Evolutionary conservation across 2,329 filamentous ascomycete species (phyloP), one percentile per base, ranked within the genome.

Genomic region (Rhinocladiella mackenziei): DNA sequence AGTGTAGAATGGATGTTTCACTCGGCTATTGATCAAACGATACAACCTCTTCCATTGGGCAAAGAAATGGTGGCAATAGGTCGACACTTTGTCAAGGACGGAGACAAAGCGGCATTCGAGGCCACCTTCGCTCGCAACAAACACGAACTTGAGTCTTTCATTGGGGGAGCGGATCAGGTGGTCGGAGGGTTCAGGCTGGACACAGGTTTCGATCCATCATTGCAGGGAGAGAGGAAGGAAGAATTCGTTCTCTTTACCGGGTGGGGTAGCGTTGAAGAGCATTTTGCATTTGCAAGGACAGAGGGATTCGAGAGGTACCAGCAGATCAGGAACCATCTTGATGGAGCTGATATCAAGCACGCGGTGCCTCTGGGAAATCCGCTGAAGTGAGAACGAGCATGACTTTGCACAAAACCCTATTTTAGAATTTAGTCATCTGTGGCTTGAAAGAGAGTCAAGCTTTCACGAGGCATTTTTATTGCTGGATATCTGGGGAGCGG

Each of bases 1-100:
- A 62, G 57, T 11, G 63, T 73, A 4, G 60, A 65, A 7, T 70
- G 65, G 63, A 58, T 74, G 52, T 61, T 67, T 19, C 71, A 75
- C 51, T 52, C 73, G 13, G 64, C 68, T 36, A 51, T 62, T 6
- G 58, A 68, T 40, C 64, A 47, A 20, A 37, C 4, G 8, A 31
- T 30, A 10, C 9, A 20, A 1, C 13, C 39, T n/a, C 38, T 39
- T 25, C 34, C 41, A 8, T 25, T 49, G 15, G 11, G 26, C 6
- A 39, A 28, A 14, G 43, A 37, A 4, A 11, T 52, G 19, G 22
- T 55, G 23, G 36, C 44, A 11, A 37, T 51, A 29, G 51, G 9
- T 5, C 33, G 51, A 29, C 39, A 49, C 29, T 41, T 51, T 23
- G 25, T 51, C 11, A 43, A 35, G 17, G 39, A 39, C 17, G 52